Conservation (phyloP, 495 filamentous ascomycete genomes). For the Parmelia sp. region DNA sequence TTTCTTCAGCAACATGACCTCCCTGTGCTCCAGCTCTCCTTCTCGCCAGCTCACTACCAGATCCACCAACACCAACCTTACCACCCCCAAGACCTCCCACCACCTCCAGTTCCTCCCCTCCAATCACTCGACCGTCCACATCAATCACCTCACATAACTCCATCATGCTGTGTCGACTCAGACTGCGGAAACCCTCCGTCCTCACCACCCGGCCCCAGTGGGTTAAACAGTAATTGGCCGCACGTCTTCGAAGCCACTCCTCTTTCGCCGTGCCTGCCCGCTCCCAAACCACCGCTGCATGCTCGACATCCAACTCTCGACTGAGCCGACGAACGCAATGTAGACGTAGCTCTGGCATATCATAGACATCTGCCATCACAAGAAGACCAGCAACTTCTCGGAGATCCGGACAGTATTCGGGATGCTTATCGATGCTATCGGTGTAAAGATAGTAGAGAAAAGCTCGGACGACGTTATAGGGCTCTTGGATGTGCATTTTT, state of each 20-base stretch:
- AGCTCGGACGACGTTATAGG: slow-evolving; percentile 86
- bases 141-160: slow-evolving; percentile 93
- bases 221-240: slow-evolving; percentile 77
- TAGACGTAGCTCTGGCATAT: slow-evolving; percentile 84
- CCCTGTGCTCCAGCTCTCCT: slow-evolving; percentile 19
- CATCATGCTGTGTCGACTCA: slow-evolving; percentile 70
- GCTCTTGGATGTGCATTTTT: slow-evolving; percentile 95
- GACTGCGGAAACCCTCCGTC: slow-evolving; percentile 73
- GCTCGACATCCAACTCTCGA: slow-evolving; percentile 85
- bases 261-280: slow-evolving; percentile 82
- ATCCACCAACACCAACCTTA: slow-evolving; percentile 50
- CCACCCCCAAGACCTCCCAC: slow-evolving; percentile 61
- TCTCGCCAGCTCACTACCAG: slow-evolving; percentile 40
- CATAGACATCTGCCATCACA: slow-evolving; percentile 96
- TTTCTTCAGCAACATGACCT: slow-evolving; percentile 18
- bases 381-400: slow-evolving; percentile 90
- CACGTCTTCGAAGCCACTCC: slow-evolving; percentile 84
- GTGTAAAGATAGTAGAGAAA: slow-evolving; percentile 97
- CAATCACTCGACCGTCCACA: slow-evolving; percentile 78
- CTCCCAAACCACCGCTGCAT: slow-evolving; percentile 94
- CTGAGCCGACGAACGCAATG: slow-evolving; percentile 83
- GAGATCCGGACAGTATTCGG: slow-evolving; percentile 61
- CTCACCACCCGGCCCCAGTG: slow-evolving; percentile 95
- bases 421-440: slow-evolving; percentile 70
- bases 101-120: slow-evolving; percentile 76